Percentiles rank a stretch among this genome's conserved stretches.
phyloP scores from a whole-genome alignment of 2,329 filamentous ascomycete genomes.

The Coleophoma cylindrospora region DNA sequence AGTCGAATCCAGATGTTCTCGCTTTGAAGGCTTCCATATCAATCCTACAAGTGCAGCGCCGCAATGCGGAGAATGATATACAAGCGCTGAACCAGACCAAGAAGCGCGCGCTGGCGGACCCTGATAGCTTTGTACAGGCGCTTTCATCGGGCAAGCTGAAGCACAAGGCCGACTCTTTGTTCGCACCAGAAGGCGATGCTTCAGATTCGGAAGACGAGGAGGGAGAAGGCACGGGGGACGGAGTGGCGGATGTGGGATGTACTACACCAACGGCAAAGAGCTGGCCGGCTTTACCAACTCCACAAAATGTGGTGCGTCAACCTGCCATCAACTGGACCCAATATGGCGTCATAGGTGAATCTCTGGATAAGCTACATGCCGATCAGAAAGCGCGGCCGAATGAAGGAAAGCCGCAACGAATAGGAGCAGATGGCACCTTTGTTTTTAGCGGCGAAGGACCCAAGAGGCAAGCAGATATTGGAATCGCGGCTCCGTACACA shows the following conservation, averaged over 20 bases:
- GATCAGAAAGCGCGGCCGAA: slow-evolving; percentile 68
- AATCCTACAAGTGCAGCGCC: slow-evolving; percentile 79
- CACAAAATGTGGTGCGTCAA: slow-evolving; percentile 79
- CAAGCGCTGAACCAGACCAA: slow-evolving; percentile 65
- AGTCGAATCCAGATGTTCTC: slow-evolving; percentile 76
- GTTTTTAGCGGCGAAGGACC: slow-evolving; percentile 32
- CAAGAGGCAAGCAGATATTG: slow-evolving; percentile 39
- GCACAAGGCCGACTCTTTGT: slow-evolving; percentile 12
- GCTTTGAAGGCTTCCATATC: slow-evolving; percentile 82
- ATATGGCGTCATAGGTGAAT: slow-evolving; percentile 83
- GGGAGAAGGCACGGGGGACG: not conserved
- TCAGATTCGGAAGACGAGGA: slow-evolving; percentile 22
- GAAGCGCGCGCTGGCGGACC: slow-evolving; percentile 63
- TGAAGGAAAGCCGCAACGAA: slow-evolving; percentile 44
- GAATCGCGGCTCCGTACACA: slow-evolving; percentile 52
- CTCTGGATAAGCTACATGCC: slow-evolving; percentile 77
- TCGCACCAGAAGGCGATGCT: slow-evolving; percentile 15
- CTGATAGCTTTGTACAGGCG: slow-evolving; percentile 66
- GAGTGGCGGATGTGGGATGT: not conserved
- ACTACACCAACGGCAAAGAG: slow-evolving; percentile 9
- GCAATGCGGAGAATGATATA: slow-evolving; percentile 73
- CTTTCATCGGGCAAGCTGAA: slow-evolving; percentile 57
- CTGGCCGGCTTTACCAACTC: slow-evolving; percentile 66
- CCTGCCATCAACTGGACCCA: slow-evolving; percentile 93
- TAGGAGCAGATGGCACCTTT: slow-evolving; percentile 41